phyloP scores from a whole-genome alignment of 805 yeast species.

The Ogataea chonburiensis region DNA sequence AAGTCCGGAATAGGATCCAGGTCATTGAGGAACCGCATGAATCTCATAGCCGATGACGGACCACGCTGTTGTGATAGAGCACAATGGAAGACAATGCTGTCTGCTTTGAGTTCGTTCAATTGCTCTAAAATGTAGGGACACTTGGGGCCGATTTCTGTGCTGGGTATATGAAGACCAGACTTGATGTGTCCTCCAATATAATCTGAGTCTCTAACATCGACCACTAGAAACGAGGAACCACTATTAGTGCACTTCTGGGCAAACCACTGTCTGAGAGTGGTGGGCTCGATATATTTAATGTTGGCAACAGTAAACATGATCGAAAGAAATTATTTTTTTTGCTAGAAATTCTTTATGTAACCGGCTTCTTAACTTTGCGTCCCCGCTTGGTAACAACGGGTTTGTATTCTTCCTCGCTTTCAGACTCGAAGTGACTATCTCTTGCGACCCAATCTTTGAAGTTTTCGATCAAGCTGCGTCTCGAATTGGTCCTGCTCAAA shows the following conservation, averaged over 20 bases:
- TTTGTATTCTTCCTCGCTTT: conserved; percentile 19
- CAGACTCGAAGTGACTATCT: conserved; percentile 30
- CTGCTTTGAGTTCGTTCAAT: conserved; percentile 33
- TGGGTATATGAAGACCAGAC: conserved; percentile 56
- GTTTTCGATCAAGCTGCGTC: conserved; percentile 33
- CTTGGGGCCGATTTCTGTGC: conserved; percentile 41
- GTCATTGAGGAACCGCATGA: conserved; percentile 46
- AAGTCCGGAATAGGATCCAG: conserved; percentile 22
- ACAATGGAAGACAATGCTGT: conserved; percentile 82
- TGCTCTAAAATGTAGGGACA: conserved; percentile 39
- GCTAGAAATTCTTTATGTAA: conserved; percentile 3
- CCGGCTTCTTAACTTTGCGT: conserved; percentile 9
- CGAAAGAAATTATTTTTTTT: conserved; percentile 5
- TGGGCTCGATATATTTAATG: conserved; percentile 46
- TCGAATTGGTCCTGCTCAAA: conserved; percentile 22
- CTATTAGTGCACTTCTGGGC: conserved; percentile 37
- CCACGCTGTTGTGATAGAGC: conserved; percentile 90
- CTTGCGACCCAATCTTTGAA: conserved; percentile 38
- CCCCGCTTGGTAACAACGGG: conserved; percentile 12
- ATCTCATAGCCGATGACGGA: conserved; percentile 74
- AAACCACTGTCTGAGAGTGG: conserved; percentile 48
- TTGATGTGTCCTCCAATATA: conserved; percentile 72
- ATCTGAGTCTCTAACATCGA: conserved; percentile 88
- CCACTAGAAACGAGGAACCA: conserved; percentile 47
- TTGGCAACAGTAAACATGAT: conserved; percentile 37